phyloP scores from a whole-genome alignment of 257 asterid genomes.

The Fraxinus americana region DNA sequence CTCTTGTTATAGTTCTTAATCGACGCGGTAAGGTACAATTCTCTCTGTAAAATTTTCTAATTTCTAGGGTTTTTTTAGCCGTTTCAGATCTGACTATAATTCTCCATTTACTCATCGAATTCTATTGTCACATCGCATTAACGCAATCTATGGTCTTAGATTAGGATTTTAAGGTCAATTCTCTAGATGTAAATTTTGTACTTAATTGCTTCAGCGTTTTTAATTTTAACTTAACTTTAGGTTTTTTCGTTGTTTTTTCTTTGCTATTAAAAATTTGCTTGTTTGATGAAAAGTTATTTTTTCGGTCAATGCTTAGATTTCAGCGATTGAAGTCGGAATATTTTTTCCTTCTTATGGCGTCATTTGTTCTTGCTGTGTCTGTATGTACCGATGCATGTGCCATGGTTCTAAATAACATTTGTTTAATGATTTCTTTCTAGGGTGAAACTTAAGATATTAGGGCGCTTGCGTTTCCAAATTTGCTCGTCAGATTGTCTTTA shows the following conservation, averaged over 20 bases:
- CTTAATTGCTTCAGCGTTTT: neutral
- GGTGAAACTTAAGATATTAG: neutral
- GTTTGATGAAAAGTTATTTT: neutral
- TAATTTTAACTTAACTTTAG: neutral
- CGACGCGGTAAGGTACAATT: conserved; percentile 31
- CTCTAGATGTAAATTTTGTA: neutral
- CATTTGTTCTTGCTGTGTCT: neutral
- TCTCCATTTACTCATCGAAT: conserved; percentile 5
- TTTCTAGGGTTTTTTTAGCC: neutral
- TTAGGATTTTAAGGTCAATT: conserved; percentile 17
- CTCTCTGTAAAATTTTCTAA: neutral
- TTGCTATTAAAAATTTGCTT: neutral
- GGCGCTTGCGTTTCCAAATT: neutral
- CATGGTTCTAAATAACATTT: neutral
- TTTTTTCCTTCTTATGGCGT: neutral
- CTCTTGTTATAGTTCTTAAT: neutral
- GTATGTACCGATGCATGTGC: neutral
- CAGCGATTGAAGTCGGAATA: neutral
- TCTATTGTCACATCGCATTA: neutral
- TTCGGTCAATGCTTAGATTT: neutral
- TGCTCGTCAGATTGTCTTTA: neutral
- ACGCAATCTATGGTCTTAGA: conserved; percentile 37
- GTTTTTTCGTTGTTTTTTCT: neutral
- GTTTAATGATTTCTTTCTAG: neutral
- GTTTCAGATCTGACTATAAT: conserved; percentile 30